Evolutionary conservation across 257 asterid species (phyloP), one percentile per base, ranked within the genome.

Genomic region (Gentiana macrophylla): DNA sequence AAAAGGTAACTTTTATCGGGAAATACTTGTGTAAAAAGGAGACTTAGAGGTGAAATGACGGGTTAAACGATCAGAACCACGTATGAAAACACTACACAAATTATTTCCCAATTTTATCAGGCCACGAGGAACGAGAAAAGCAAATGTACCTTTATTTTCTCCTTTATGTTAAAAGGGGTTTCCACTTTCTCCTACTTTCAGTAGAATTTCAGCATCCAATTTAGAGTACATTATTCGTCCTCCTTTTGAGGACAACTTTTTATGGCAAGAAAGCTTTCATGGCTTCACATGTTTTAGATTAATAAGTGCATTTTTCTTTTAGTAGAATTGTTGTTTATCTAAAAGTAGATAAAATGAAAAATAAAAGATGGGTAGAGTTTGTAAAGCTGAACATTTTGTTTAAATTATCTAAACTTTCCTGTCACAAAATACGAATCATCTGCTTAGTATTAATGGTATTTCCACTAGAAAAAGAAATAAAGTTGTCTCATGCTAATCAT

Each of bases 141-240:
- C 58, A 65, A 70, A 24, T 24, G 59, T 67, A 64, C 77, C 94
- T 84, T 68, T 82, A 24, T 24, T 24, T 24, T 24, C 24, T 24
- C 24, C 9, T 41, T 3, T 76, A 84, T 88, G 94, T 88, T 83
- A 75, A 84, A 88, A 88, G 94, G 97, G 91, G 82, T 72, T 90
- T 88, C 97, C 94, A 88, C 97, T 88, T 88, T 88, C 96, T 77
- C 77, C 74, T 12, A 7, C 8, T 35, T 63, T 49, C 52, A 63
- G 37, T 46, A 55, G 59, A 45, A 63, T 41, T 51, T 41, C 50
- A 43, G 55, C 70, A 70, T 74, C 74, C 69, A 77, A 79, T 84
- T 72, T 57, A 56, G 62, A 61, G 62, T 37, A 3, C 69, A 67
- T 81, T 74, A 71, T 56, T 37, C 36, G 35, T 79, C 84, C 83